Percentiles rank a stretch among this genome's conserved stretches.
Evolutionary conservation across 352 stramenopile species (phyloP).

Genomic region (Phytophthora idaei): DNA sequence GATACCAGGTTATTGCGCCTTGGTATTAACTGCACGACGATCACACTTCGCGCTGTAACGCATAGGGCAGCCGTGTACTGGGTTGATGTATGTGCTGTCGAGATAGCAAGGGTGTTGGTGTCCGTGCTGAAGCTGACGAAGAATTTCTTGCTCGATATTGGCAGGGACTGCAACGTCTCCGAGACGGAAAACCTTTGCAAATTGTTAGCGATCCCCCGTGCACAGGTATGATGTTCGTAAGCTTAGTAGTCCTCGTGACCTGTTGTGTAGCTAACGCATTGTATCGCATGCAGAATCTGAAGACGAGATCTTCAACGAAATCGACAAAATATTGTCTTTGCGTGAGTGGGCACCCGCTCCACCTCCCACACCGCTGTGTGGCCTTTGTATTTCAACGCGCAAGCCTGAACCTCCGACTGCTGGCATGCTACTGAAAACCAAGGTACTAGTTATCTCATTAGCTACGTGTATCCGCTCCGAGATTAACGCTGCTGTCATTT

Average conservation of each 20-base stretch:
- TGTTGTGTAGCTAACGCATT: background rate
- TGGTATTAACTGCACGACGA: conserved; percentile 68
- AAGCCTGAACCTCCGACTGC: conserved; percentile 27
- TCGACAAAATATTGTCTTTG: conserved; percentile 61
- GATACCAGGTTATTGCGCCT: conserved; percentile 56
- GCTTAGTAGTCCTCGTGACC: background rate
- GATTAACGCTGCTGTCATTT: conserved; percentile 7
- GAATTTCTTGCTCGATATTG: background rate
- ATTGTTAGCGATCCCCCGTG: conserved; percentile 51
- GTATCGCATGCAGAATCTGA: conserved; percentile 55
- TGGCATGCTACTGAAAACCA: conserved; percentile 21
- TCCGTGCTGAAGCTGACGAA: conserved; percentile 1
- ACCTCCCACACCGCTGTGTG: conserved; percentile 41
- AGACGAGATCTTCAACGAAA: conserved; percentile 77
- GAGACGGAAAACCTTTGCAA: conserved; percentile 49
- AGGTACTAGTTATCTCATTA: conserved; percentile 18
- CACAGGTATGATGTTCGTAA: conserved; percentile 36
- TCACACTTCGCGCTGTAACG: conserved; percentile 71
- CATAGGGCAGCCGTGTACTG: conserved; percentile 71
- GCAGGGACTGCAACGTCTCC: conserved; percentile 58
- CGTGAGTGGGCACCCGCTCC: conserved; percentile 61
- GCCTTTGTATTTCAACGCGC: conserved; percentile 30
- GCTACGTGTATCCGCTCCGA: background rate
- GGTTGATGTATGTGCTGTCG: conserved; percentile 53
- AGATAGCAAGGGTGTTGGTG: background rate